Conservation (phyloP, 2,329 filamentous ascomycete genomes). For the Furcasterigmium sp. region DNA sequence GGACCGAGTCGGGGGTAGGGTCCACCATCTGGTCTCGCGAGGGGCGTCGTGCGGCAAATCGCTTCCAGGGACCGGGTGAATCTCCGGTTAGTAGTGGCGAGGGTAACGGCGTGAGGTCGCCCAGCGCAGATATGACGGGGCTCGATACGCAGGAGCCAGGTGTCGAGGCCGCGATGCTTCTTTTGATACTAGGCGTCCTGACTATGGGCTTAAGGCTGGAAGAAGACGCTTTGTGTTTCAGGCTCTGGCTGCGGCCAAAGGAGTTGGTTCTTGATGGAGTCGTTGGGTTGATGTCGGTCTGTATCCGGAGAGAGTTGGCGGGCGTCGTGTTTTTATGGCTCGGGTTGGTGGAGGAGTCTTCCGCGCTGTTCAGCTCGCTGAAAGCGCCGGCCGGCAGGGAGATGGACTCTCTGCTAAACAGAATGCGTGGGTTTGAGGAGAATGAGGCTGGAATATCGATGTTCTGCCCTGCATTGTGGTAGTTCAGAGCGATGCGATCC, state of each 20-base stretch:
- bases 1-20: slow-evolving; percentile 36
- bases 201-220: slow-evolving; percentile 47
- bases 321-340: slow-evolving; percentile 23
- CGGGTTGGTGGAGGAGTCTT: slow-evolving; percentile 11
- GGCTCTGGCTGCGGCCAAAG: slow-evolving; percentile 17
- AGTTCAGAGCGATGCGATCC: slow-evolving; percentile 10
- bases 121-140: slow-evolving; percentile 69
- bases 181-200: slow-evolving; percentile 57
- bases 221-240: slow-evolving; percentile 34
- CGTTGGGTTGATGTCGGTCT: slow-evolving; percentile 26
- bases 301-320: slow-evolving; percentile 27
- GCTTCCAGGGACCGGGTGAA: slow-evolving; percentile 63
- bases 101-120: slow-evolving; percentile 72
- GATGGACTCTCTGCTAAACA: slow-evolving; percentile 17
- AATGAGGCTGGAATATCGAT: slow-evolving; percentile 8
- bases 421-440: slow-evolving; percentile 18
- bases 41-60: slow-evolving; percentile 39
- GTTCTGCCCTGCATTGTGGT: slow-evolving; percentile 10
- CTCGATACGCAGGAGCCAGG: slow-evolving; percentile 67
- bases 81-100: slow-evolving; percentile 65
- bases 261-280: slow-evolving; percentile 19
- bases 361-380: slow-evolving; percentile 9
- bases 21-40: slow-evolving; percentile 38
- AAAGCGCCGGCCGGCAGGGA: slow-evolving; percentile 11
- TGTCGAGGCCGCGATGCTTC: slow-evolving; percentile 46